Evolutionary conservation across 495 filamentous ascomycete species (phyloP), one percentile per base, ranked within the genome.

Genomic region (Podospora appendiculata): DNA sequence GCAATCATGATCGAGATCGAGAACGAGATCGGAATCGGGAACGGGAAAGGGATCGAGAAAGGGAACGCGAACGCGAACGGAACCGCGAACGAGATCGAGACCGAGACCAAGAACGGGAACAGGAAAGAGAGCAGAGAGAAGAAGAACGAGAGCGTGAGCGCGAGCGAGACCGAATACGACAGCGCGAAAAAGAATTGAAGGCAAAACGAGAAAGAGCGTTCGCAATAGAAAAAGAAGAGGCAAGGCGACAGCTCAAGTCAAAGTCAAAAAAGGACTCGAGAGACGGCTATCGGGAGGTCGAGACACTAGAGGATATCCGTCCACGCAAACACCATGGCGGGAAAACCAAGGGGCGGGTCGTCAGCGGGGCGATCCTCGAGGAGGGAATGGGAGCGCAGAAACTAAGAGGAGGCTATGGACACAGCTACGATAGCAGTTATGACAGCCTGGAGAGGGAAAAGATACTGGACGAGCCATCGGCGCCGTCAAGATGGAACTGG

Each of bases 311-410:
- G 0, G 44, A 34, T 10, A 3, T 13, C 40, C 6, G 32, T 12
- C 1, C 41, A n/a, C 14, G 25, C 17, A 16, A 53, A 8, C 32
- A 33, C 14, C 44, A 17, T 70, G 54, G 50, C 35, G 58, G 56
- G 32, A 67, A 52, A 42, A 71, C 73, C 51, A 74, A 75, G 48
- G 77, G 75, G 45, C 70, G 80, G 53, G 72, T 87, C 17, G 82
- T 86, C 6, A 89, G 85, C 45, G 86, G 86, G 13, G 77, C 84
- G 0, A 68, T 83, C 48, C 57, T 86, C 53, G 86, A 90, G 59
- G 85, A 89, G 64, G 86, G 85, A 1, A 69, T 71, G 50, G 66
- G 58, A 32, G 52, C 32, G 33, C 41, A 57, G 11, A 58, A 51
- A 16, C 54, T 70, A 44, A 60, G 69, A 51, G 70, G 66, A 7